Base-by-base conservation (phyloP, 225 moss, liverwort and hornwort species). In the Physcomitrellopsis africana region DNA sequence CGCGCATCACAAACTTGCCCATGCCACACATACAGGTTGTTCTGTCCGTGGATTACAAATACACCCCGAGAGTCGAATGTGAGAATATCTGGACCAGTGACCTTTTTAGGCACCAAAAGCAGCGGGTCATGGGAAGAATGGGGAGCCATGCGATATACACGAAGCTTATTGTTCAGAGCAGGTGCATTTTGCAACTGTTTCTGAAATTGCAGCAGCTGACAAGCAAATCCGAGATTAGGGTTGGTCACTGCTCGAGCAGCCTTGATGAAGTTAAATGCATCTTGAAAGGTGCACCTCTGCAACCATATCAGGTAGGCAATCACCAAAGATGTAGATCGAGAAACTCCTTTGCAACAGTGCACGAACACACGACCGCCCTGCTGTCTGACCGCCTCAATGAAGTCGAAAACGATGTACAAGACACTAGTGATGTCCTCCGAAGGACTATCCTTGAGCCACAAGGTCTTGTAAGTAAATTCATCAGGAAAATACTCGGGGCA, bases 161-260 rank as follows among this genome's bases (percentile, higher is more conserved):
- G 81, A 13, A 93, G 86, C 52, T 89, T 88, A 26, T 86, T 88
- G 29, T 65, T 83, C 52, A 74, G 23, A 32, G 67, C 47, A 7
- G 87, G 89, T 1, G 85, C 87, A 3, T 81, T 90, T 74, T 85
- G 87, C 55, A 96, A 63, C 68, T 90, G 82, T 8, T 88, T 91
- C 83, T 96, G 95, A 71, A 93, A 96, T 77, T 92, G 92, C 83
- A 96, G 82, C 12, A 96, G 89, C 80, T 96, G 95, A 75, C 93
- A 93, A 2, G 89, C 95, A 3, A 96, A 96, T 0, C 95, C 95
- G 70, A 96, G 81, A 63, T 96, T 96, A 37, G 95, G 95, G 42
- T 90, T 93, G 1, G 95, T 93, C 41, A 96, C 93, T 0, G 89
- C 79, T 41, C 95, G 79, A 0, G 87, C 81, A n/a, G 83, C 46